Evolutionary conservation across 1,139 yeast species (phyloP).

Genomic region (Nematodospora anomalae): DNA sequence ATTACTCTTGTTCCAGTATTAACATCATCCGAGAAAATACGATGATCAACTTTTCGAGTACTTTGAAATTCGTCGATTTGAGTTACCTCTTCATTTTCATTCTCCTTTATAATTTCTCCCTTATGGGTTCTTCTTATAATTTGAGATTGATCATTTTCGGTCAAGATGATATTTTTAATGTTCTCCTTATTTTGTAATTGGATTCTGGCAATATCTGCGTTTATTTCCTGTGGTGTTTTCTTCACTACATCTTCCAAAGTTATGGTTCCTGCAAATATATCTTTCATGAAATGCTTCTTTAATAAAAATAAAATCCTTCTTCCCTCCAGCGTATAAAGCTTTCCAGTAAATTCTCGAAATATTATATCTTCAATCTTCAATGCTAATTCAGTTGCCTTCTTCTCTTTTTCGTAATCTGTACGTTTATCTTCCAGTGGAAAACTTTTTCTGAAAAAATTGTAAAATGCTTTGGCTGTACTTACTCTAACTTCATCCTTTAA

Average conservation of each 20-base stretch:
- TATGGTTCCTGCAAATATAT: conserved; percentile 29
- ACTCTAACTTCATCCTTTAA: conserved; percentile 33
- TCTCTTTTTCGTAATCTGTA: conserved; percentile 27
- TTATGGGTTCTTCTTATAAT: conserved; percentile 77
- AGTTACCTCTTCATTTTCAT: conserved; percentile 27
- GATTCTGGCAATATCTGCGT: conserved; percentile 20
- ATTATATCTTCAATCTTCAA: conserved; percentile 44
- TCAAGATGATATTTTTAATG: conserved; percentile 42
- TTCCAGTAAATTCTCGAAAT: conserved; percentile 23
- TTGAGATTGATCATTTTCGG: conserved; percentile 45
- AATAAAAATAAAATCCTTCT: conserved; percentile 40
- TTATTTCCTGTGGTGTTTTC: conserved; percentile 36
- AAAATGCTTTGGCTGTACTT: conserved; percentile 41
- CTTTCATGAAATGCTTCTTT: conserved; percentile 31
- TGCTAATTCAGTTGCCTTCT: conserved; percentile 39
- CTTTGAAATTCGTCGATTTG: conserved; percentile 36
- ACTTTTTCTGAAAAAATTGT: conserved; percentile 39
- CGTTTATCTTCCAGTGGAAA: conserved; percentile 36
- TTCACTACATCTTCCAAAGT: conserved; percentile 30
- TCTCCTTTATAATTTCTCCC: conserved; percentile 81
- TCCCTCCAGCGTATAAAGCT: conserved; percentile 42
- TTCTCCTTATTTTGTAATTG: conserved; percentile 17
- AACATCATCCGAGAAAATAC: conserved; percentile 31
- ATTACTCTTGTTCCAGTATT: conserved; percentile 6
- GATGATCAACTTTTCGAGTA: conserved; percentile 44